These are phyloP conservation scores for Hymenoscyphus fraxineus DNA, from an alignment of 2,329 filamentous ascomycete genomes.

Conservation along the genomic window DNA sequence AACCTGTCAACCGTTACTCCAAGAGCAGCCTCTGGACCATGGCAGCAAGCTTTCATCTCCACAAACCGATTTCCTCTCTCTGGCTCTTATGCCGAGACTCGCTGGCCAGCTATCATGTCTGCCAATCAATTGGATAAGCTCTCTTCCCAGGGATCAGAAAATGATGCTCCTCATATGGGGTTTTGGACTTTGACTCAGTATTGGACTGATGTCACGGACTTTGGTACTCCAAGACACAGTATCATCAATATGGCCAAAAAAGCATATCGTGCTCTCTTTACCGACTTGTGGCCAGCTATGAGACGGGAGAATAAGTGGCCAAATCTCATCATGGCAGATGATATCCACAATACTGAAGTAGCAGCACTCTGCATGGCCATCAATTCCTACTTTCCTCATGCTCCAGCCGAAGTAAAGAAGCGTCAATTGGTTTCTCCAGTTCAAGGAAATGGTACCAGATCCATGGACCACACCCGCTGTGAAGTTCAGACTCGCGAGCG, in stretches of 20 bases:
- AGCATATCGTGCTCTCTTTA: constrained; percentile 13
- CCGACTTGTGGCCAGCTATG: neutral
- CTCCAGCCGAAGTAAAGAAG: neutral
- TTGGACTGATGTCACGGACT: constrained; percentile 6
- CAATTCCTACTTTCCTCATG: constrained; percentile 8
- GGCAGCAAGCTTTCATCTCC: constrained; percentile 16
- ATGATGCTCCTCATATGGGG: constrained; percentile 9
- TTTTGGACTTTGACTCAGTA: constrained; percentile 20
- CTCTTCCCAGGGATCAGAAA: neutral
- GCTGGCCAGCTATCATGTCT: constrained; percentile 6
- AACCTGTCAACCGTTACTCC: neutral
- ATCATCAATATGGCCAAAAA: constrained; percentile 16
- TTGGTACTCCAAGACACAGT: constrained; percentile 4
- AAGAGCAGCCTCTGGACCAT: neutral
- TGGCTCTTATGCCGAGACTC: constrained; percentile 20
- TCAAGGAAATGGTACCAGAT: neutral
- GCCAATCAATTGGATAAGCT: constrained; percentile 19
- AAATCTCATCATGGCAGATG: constrained; percentile 13
- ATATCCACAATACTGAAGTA: constrained; percentile 16
- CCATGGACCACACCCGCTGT: neutral
- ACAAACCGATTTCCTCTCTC: constrained; percentile 9
- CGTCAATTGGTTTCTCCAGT: neutral
- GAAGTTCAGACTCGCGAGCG: neutral
- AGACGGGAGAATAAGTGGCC: neutral
- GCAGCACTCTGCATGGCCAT: constrained; percentile 19